Percentiles rank a stretch among this genome's conserved stretches.
Evolutionary conservation across 345 rosid genomes (phyloP).

Genomic region (Nephelium lappaceum): DNA sequence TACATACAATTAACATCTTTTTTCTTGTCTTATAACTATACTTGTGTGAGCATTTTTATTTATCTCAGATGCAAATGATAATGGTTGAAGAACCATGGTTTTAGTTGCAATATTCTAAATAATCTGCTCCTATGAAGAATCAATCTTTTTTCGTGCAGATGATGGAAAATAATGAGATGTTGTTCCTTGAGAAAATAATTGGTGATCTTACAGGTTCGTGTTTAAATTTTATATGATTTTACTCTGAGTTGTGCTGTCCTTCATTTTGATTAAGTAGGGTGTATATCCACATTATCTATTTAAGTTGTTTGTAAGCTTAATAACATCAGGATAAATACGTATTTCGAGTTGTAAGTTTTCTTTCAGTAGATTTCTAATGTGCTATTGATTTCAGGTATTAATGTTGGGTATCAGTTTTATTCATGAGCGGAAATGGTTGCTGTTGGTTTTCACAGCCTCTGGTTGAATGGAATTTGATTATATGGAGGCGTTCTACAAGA

Average conservation of each 20-base stretch:
- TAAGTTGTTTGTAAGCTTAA: not conserved
- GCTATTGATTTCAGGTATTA: constrained; percentile 58
- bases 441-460: constrained; percentile 85
- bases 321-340: too few species aligned
- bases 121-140: not conserved
- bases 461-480: constrained; percentile 92
- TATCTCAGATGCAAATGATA: not conserved
- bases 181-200: constrained; percentile 62
- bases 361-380: not conserved
- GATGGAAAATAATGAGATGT: constrained; percentile 38
- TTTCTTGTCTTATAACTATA: not conserved
- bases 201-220: constrained; percentile 78
- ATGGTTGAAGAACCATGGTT: not conserved
- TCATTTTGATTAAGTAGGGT: not conserved
- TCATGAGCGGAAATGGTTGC: constrained; percentile 96
- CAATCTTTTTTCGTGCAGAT: constrained; percentile 46
- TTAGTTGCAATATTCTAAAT: not conserved
- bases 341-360: not conserved
- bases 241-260: not conserved
- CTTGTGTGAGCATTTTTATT: not conserved
- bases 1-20: not conserved
- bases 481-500: constrained; percentile 61
- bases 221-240: not conserved
- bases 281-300: not conserved
- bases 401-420: constrained; percentile 83